Base-by-base conservation (phyloP, 352 stramenopile species). In the Phytophthora cactorum region DNA sequence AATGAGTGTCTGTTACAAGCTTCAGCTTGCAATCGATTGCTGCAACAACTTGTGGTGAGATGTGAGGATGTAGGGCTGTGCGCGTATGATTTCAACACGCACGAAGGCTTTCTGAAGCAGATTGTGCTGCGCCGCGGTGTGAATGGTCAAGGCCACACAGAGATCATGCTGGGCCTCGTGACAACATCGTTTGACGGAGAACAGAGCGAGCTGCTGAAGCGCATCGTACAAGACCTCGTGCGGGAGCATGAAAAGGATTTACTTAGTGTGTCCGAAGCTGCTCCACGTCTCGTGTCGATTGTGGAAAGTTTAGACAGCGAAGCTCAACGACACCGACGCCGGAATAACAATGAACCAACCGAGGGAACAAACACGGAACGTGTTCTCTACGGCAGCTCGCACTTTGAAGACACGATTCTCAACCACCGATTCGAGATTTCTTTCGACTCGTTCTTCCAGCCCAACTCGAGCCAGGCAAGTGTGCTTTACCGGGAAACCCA, bases 361-460 rank as follows among this genome's bases (percentile, higher is more conserved):
- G 61, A 69, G 3, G 38, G 17, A 2, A 15, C 31, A 3, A 49
- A 17, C 0, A 45, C 4, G 0, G 56, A 66, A 29, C 77, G 67
- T 1, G 65, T 84, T 67, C 70, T 94, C 0, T 86, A 78, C 46
- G 86, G 86, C 1, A 61, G 51, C 0, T 41, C 75, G 9, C 79
- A 79, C 38, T 74, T 90, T 2, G 62, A 88, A 63, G 86, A 94
- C 59, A 73, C 79, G 28, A 83, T 94, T 25, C 66, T 94, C 7
- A 59, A 65, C 25, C 79, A 91, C 31, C 59, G 43, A 31, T 94
- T 94, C 44, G 66, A 86, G 22, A 68, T 94, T 34, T 86, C 86
- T 52, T 81, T 91, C 43, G 77, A 90, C 54, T 87, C 86, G 34
- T 94, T 94, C 57, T 94, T 94, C 64, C 84, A 94, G 67, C 86